Percentiles rank a stretch among this genome's conserved stretches.
These are phyloP conservation scores for Bacidia rubella DNA, from an alignment of 495 filamentous ascomycete species.

Conservation along the genomic window DNA sequence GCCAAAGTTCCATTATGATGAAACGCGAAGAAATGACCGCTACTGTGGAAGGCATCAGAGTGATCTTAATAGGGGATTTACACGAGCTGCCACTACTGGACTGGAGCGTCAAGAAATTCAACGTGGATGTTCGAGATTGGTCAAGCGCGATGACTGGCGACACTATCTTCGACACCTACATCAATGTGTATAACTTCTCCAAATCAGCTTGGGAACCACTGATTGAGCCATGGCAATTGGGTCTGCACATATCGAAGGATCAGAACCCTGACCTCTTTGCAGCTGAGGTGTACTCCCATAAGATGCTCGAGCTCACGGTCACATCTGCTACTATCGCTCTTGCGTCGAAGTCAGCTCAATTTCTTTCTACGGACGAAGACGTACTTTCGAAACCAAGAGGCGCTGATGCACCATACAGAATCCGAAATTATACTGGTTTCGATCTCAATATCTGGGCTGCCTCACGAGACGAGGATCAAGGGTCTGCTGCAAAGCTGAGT, in stretches of 20 bases:
- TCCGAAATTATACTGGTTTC: slow-evolving; percentile 92
- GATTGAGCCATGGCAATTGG: slow-evolving; percentile 90
- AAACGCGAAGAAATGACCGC: slow-evolving; percentile 76
- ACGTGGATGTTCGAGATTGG: slow-evolving; percentile 75
- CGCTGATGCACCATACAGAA: slow-evolving; percentile 79
- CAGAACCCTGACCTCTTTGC: slow-evolving; percentile 60
- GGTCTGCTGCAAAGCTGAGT: slow-evolving; percentile 59
- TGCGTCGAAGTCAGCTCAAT: slow-evolving; percentile 81
- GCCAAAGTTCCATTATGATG: slow-evolving; percentile 39
- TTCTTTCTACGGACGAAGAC: slow-evolving; percentile 79
- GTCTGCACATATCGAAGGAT: slow-evolving; percentile 76
- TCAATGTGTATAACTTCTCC: slow-evolving; percentile 97
- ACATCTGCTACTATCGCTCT: slow-evolving; percentile 91
- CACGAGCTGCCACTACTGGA: slow-evolving; percentile 92
- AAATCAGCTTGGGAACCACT: slow-evolving; percentile 97
- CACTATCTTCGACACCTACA: slow-evolving; percentile 76
- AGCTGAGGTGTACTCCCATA: slow-evolving; percentile 75
- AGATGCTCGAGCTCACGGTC: slow-evolving; percentile 78
- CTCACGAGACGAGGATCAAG: slow-evolving; percentile 45
- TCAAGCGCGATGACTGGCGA: slow-evolving; percentile 76
- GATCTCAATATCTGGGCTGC: slow-evolving; percentile 72
- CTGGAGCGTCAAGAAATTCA: slow-evolving; percentile 85
- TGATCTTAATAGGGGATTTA: slow-evolving; percentile 87
- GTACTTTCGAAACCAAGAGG: slow-evolving; percentile 88
- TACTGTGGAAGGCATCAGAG: slow-evolving; percentile 71